These are phyloP conservation scores for Haplosporangium sp. DNA, from an alignment of 371 early-diverging fungal species.

Conservation along the genomic window DNA sequence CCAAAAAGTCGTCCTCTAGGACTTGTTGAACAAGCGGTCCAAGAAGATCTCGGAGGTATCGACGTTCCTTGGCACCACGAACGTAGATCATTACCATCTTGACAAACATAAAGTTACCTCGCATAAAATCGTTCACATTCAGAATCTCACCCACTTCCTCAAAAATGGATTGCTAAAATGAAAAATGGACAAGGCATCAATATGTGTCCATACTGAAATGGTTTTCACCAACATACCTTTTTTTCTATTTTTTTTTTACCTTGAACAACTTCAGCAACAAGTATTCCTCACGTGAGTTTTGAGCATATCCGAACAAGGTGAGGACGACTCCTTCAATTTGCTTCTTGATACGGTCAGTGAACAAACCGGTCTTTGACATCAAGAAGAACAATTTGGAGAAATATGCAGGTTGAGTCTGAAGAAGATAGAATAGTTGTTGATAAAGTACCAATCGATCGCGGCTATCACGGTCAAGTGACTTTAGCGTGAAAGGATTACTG, in stretches of 20 bases:
- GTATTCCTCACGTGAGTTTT: slow-evolving; percentile 97
- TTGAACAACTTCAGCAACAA: slow-evolving; percentile 94
- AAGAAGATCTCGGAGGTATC: slow-evolving; percentile 89
- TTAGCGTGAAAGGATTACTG: slow-evolving; percentile 62
- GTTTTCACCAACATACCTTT: too few relatives aligned
- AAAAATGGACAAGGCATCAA: neutral
- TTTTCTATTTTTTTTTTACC: slow-evolving; percentile 48
- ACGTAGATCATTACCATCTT: slow-evolving; percentile 77
- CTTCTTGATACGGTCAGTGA: slow-evolving; percentile 72
- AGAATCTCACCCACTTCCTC: slow-evolving; percentile 88
- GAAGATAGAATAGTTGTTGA: slow-evolving; percentile 92
- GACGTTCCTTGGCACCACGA: slow-evolving; percentile 94
- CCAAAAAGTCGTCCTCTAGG: slow-evolving; percentile 79
- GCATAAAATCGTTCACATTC: slow-evolving; percentile 90
- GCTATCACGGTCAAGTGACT: slow-evolving; percentile 87
- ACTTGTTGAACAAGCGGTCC: slow-evolving; percentile 85
- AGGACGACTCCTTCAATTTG: slow-evolving; percentile 92
- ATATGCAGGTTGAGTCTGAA: slow-evolving; percentile 97
- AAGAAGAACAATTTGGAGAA: slow-evolving; percentile 87
- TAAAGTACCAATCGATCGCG: slow-evolving; percentile 82
- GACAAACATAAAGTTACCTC: slow-evolving; percentile 95
- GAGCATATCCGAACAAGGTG: slow-evolving; percentile 96
- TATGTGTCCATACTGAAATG: too few relatives aligned
- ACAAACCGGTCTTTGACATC: slow-evolving; percentile 73
- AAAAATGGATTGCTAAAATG: slow-evolving; percentile 79